A percentile compares a stretch with the other conserved stretches of the same genome.
Conservation (phyloP, 1,284 basidiomycete genomes). For the Ustilago curta region DNA sequence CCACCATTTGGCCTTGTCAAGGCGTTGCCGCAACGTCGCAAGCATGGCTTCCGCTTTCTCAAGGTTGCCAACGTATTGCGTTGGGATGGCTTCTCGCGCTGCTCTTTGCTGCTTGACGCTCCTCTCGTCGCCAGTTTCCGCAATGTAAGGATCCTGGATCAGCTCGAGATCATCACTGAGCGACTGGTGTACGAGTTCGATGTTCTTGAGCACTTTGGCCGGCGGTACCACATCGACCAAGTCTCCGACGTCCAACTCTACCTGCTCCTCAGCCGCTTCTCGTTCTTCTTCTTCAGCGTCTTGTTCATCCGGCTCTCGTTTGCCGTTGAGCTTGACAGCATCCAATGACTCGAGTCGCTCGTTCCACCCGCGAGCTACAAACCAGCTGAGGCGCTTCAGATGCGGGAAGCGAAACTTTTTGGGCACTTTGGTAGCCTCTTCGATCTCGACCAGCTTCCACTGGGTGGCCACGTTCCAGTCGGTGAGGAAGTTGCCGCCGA, state of each 20-base stretch:
- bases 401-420: conserved; percentile 92
- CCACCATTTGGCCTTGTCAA: conserved; percentile 21
- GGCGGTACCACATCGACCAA: conserved; percentile 28
- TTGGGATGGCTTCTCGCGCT: conserved; percentile 41
- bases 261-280: neutral
- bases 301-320: neutral
- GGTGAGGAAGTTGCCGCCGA: conserved; percentile 84
- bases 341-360: conserved; percentile 32
- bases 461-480: conserved; percentile 70
- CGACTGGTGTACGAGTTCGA: conserved; percentile 33
- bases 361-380: conserved; percentile 63
- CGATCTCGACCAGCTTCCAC: conserved; percentile 87
- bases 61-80: conserved; percentile 32
- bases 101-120: conserved; percentile 42
- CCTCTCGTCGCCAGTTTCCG: conserved; percentile 33
- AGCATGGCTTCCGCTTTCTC: conserved; percentile 37
- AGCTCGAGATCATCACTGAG: conserved; percentile 42
- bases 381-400: conserved; percentile 69
- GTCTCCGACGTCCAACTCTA: neutral
- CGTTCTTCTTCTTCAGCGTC: neutral
- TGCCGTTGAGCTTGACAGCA: neutral
- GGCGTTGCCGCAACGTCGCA: conserved; percentile 13
- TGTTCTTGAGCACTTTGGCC: conserved; percentile 23
- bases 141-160: conserved; percentile 36
- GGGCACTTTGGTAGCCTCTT: conserved; percentile 90